Conservation (phyloP, 208 protist genomes). For the Leishmania tropica region DNA sequence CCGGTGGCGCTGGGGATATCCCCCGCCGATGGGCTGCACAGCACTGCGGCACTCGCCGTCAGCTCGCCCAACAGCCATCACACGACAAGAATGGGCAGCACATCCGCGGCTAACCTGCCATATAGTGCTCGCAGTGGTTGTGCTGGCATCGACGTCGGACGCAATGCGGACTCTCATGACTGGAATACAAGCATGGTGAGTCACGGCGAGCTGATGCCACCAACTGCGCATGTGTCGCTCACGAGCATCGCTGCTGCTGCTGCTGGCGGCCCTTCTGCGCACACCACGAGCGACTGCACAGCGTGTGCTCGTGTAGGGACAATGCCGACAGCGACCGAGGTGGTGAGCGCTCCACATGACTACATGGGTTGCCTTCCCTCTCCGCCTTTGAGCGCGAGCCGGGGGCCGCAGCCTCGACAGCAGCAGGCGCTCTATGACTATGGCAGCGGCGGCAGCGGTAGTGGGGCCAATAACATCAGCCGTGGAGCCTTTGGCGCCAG, state of each 20-base stretch:
- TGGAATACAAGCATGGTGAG: slow-evolving; percentile 38
- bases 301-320: background rate
- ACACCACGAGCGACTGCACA: background rate
- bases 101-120: background rate
- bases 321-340: background rate
- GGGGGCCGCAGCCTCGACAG: background rate
- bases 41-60: background rate
- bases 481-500: background rate
- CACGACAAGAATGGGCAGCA: background rate
- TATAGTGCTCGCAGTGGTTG: slow-evolving; percentile 1
- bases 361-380: background rate
- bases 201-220: slow-evolving; percentile 11
- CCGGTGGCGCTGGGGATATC: background rate
- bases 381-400: background rate
- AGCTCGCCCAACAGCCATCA: background rate
- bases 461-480: background rate
- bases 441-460: background rate
- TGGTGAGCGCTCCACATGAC: background rate
- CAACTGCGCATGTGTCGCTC: background rate
- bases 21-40: background rate
- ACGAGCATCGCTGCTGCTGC: background rate
- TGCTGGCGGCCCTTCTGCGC: background rate
- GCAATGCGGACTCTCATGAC: slow-evolving; percentile 34
- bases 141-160: slow-evolving; percentile 19
- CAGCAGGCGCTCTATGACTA: background rate